Evolutionary conservation across 352 stramenopile species (phyloP), one percentile per base, ranked within the genome.

Genomic region (Phytophthora gonapodyides): DNA sequence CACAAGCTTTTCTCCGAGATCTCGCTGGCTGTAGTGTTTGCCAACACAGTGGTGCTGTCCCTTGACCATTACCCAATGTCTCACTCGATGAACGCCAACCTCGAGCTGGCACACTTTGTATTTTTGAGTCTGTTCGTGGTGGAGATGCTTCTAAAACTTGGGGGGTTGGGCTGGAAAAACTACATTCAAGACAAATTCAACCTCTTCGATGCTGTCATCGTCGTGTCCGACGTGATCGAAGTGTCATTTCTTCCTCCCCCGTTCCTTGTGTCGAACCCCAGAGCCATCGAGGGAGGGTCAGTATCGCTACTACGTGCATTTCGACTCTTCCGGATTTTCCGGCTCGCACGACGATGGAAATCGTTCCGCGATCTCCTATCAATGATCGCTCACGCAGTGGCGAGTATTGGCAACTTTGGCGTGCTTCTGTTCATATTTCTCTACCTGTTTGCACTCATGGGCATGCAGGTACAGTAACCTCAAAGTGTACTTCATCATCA

Each of bases 401-500:
- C 89, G 1, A 93, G 98, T 48, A 95, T 98, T 35, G 76, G 69
- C 7, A 98, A 98, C 70, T 98, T 98, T 61, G 87, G 70, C 0
- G 76, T 99, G 36, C 78, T 99, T 3, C 67, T 99, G 10, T 84
- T 97, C 47, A 76, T 98, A 5, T 98, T 98, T 64, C 94, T 98
- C 41, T 98, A 97, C 70, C 97, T 98, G 30, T 98, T 96, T 64
- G 81, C 89, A 13, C 73, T 98, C 15, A 34, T 98, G 7, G 91
- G 91, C 0, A 77, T 97, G 42, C 91, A 97, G 73, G n/a, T n/a
- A n/a, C n/a, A n/a, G n/a, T n/a, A n/a, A n/a, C n/a, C n/a, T n/a
- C n/a, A n/a, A n/a, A n/a, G n/a, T n/a, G n/a, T n/a, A n/a, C n/a
- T n/a, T n/a, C n/a, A n/a, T n/a, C n/a, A n/a, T n/a, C n/a, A n/a